phyloP scores from a whole-genome alignment of 768 basidiomycete genomes.

The Mycena albidolilacea region DNA sequence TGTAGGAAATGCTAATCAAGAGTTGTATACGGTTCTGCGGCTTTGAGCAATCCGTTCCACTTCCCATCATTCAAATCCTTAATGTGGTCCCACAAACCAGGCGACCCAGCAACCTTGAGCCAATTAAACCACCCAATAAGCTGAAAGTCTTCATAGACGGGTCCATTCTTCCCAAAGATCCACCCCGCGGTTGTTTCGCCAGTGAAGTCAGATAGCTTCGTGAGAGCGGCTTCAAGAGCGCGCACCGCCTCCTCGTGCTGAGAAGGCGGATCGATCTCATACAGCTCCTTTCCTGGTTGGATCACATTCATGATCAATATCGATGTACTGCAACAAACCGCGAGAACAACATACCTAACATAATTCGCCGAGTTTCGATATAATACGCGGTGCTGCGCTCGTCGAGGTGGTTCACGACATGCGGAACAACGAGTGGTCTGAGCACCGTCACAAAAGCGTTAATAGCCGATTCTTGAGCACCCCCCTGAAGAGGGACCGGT shows the following conservation, averaged over 20 bases:
- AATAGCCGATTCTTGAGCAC: not conserved
- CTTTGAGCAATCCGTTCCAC: slow-evolving; percentile 2
- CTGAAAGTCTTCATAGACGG: slow-evolving; percentile 13
- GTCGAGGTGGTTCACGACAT: slow-evolving; percentile 14
- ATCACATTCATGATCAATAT: not conserved
- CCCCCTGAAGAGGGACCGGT: not conserved
- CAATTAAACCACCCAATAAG: slow-evolving; percentile 11
- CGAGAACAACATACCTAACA: not conserved
- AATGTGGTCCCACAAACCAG: slow-evolving; percentile 9
- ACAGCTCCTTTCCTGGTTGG: slow-evolving; percentile 12
- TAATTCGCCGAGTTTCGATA: slow-evolving; percentile 7
- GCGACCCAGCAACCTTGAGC: slow-evolving; percentile 9
- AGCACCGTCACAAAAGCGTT: not conserved
- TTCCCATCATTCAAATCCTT: not conserved
- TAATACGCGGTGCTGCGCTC: slow-evolving; percentile 1
- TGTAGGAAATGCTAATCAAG: not conserved
- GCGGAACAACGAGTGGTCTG: not conserved
- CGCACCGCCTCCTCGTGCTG: not conserved
- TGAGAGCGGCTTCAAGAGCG: not conserved
- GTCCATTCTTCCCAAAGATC: slow-evolving; percentile 10
- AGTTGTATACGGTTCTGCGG: slow-evolving; percentile 1
- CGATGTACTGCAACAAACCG: too few species aligned
- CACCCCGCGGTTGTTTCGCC: not conserved
- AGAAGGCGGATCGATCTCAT: slow-evolving; percentile 10
- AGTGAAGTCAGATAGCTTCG: not conserved